A percentile compares a stretch with the other conserved stretches of the same genome.
Evolutionary conservation across 176 grass and related monocot genomes (phyloP).

Genomic region (Carex parvula): DNA sequence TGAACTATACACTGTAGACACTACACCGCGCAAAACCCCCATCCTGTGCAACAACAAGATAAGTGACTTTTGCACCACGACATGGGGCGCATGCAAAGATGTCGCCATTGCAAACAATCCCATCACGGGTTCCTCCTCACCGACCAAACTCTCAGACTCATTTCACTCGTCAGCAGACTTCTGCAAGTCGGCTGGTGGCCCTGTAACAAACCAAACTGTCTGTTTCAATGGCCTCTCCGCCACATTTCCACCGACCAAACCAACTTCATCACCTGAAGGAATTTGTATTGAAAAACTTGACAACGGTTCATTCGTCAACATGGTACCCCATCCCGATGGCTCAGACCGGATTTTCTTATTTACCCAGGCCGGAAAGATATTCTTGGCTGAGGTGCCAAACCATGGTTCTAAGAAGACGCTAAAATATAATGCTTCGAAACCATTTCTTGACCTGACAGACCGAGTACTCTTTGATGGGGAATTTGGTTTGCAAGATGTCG

Average conservation of each 20-base stretch:
- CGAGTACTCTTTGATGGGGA: slow-evolving; percentile 57
- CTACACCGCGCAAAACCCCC: slow-evolving; percentile 40
- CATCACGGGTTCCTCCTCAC: slow-evolving; percentile 34
- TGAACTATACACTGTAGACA: slow-evolving; percentile 50
- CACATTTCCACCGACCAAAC: slow-evolving; percentile 39
- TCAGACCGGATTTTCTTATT: slow-evolving; percentile 57
- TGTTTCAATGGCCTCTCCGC: slow-evolving; percentile 53
- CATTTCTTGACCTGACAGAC: slow-evolving; percentile 83
- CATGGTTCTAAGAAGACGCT: slow-evolving; percentile 39
- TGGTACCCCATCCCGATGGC: slow-evolving; percentile 79
- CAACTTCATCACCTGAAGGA: slow-evolving; percentile 40
- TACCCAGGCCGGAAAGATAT: slow-evolving; percentile 63
- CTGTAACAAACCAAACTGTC: slow-evolving; percentile 11
- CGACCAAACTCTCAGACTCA: slow-evolving; percentile 51
- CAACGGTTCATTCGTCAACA: slow-evolving; percentile 70
- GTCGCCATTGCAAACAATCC: slow-evolving; percentile 47
- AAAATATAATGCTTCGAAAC: slow-evolving; percentile 29
- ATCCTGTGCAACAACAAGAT: slow-evolving; percentile 50
- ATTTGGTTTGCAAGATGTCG: slow-evolving; percentile 55
- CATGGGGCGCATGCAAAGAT: slow-evolving; percentile 73
- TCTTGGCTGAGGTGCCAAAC: slow-evolving; percentile 59
- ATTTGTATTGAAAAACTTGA: slow-evolving; percentile 80
- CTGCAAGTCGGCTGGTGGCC: slow-evolving; percentile 44
- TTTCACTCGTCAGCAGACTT: slow-evolving; percentile 58
- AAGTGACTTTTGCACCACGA: slow-evolving; percentile 43